Base-by-base conservation (phyloP, 805 yeast genomes). In the Monosporozyma solicola region DNA sequence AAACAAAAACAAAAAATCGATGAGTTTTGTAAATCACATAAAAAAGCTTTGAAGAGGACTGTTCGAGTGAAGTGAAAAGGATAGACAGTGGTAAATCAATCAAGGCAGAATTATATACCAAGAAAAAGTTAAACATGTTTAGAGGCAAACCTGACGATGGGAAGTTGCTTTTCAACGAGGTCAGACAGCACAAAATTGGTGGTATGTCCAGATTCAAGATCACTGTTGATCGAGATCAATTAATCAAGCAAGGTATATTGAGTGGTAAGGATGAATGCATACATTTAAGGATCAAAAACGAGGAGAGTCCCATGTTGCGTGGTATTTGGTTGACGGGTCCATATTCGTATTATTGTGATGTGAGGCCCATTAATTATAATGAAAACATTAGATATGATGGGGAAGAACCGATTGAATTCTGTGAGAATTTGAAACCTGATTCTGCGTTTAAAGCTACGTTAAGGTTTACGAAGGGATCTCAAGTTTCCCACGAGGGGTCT, bases 301-400 rank as follows among this genome's bases (percentile, higher is more conserved):
- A 71, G 3, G 97, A 90, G 66, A 79, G 80, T 57, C 71, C 87
- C 2, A 77, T 94, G 0, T 65, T 88, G 58, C 70, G 95, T 31
- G 95, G 97, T 0, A 86, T 96, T 1, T 88, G 84, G 61, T 68
- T 94, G 46, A 84, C 91, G 1, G 99, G 98, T 0, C 99, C 99
- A 0, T 92, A 82, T 64, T 75, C 87, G 2, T 69, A 94, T 5
- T 94, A 94, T 62, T 87, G 84, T 24, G 97, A 92, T 67, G 80
- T 94, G 49, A 74, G 83, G 47, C 83, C 92, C 0, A 73, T 68
- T 10, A 85, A 83, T 41, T 94, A 82, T 64, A 71, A 79, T 55
- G 82, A 78, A 52, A 66, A 76, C 41, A 65, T 73, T 51, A 67
- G 71, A 47, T 72, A 69, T 31, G 67, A 61, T 25, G 61, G 66